Base-by-base conservation (phyloP, 2,329 filamentous ascomycete genomes). In the Aureobasidium sp. region DNA sequence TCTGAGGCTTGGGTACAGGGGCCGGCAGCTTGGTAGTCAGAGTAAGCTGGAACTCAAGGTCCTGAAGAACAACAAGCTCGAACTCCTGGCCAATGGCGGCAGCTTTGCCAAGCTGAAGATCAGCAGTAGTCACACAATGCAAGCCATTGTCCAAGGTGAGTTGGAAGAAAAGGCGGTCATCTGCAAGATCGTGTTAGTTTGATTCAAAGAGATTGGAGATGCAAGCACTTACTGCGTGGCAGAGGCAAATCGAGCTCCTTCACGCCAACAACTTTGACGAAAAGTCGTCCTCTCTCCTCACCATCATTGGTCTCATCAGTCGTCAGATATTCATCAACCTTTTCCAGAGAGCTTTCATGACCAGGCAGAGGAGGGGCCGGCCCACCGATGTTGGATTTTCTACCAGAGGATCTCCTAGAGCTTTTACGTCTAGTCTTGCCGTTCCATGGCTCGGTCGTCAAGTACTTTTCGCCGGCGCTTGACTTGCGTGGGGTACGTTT, bases 391-490 rank as follows among this genome's bases (percentile, higher is more conserved):
- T 67, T 64, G 16, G 68, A 65, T n/a, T 63, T 64, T 32, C 68
- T 67, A n/a, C 77, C 79, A 34, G 81, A 82, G 14, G 81, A 77
- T 54, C 81, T 78, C 64, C 84, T 81, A 57, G 85, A 78, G 69
- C 85, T 87, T 68, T 84, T 82, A 66, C 88, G 84, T 61, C 91
- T 85, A 48, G 81, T 75, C 74, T 91, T 89, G 63, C 87, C 85
- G 75, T 96, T 96, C 94, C 94, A 99, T 16, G 94, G 94, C 76
- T 97, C 94, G 5, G 96, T 94, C 14, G 91, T 94, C 89, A 94
- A 96, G 1, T 91, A 95, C 73, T 95, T 90, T 65, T 80, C 78
- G 11, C 62, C 62, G 45, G 91, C 90, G 50, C 91, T 91, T 5
- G 85, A 80, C 69, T 90, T 86, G 70, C 95, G 90, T 34, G 90